Evolutionary conservation across 2,329 filamentous ascomycete genomes (phyloP).

Genomic region (Penicillium sp.): DNA sequence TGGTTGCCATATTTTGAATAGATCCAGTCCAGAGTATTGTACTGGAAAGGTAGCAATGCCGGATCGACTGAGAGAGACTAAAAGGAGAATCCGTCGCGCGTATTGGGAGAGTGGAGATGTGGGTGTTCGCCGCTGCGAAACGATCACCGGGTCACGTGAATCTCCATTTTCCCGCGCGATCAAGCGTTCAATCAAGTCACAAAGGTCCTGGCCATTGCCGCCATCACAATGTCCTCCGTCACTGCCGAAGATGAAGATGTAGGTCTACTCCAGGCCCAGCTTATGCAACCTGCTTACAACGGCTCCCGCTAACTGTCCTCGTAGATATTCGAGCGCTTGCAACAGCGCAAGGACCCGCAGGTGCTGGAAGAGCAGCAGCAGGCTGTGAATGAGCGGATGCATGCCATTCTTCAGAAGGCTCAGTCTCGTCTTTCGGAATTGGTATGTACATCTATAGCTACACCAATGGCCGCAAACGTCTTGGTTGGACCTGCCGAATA

Average conservation of each 20-base stretch:
- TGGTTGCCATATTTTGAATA: constrained; percentile 57
- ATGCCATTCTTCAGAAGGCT: constrained; percentile 57
- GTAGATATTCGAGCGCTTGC: constrained; percentile 36
- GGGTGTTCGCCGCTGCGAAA: background rate
- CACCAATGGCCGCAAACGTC: background rate
- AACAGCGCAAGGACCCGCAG: constrained; percentile 55
- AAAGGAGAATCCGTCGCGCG: background rate
- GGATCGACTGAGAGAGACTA: background rate
- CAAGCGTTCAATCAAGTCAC: constrained; percentile 14
- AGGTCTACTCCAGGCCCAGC: constrained; percentile 9
- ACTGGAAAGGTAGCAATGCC: background rate
- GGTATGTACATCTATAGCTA: constrained; percentile 42
- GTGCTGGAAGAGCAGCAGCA: constrained; percentile 57
- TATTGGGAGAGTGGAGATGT: background rate
- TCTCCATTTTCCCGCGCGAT: constrained; percentile 20
- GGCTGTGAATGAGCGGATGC: constrained; percentile 56
- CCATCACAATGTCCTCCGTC: constrained; percentile 42
- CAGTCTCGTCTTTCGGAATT: constrained; percentile 62
- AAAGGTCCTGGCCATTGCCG: constrained; percentile 30
- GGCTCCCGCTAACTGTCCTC: constrained; percentile 9
- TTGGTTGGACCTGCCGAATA: constrained; percentile 5
- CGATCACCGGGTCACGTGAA: constrained; percentile 12
- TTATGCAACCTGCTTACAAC: background rate
- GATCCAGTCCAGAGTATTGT: background rate
- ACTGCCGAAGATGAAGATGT: constrained; percentile 43